Evolutionary conservation across 257 asterid species (phyloP), one percentile per base, ranked within the genome.

Genomic region (Forsythia suspensa): DNA sequence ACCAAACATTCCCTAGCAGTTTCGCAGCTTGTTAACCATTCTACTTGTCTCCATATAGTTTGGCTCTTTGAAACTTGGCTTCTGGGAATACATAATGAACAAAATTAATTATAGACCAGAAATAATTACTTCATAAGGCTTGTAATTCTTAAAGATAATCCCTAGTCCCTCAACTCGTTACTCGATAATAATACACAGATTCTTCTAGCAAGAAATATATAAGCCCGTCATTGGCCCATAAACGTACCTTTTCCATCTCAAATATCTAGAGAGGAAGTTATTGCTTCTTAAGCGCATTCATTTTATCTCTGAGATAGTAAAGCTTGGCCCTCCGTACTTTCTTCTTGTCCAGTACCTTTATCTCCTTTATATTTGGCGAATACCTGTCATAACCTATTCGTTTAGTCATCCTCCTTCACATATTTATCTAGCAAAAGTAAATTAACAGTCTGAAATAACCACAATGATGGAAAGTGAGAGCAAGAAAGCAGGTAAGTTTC

Each of bases 311-410:
- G 76, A 93, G 97, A 83, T 92, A 95, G 90, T 95, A 95, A 59
- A 95, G 96, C 91, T 93, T 96, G 82, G 99, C 97, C 90, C 99
- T 92, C 86, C 97, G 87, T 87, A 96, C 98, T 87, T 82, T 96
- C 92, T 89, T 91, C 92, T 91, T 92, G 84, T 92, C 99, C 90
- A 96, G 65, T 81, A 96, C 95, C 89, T 90, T 89, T 70, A 96
- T 91, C 87, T 96, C 98, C 96, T 91, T 96, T 76, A 96, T 85
- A 80, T 96, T 96, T 38, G 99, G 98, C 42, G 99, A 96, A 82
- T 96, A 96, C 95, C 99, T 92, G 90, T 37, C 77, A 85, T 79
- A 78, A 77, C 36, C 87, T 77, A 72, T 73, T 73, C 70, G 40
- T 43, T 86, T 84, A 84, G 79, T 42, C 41, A 79, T 68, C 70